Conservation (phyloP, 1,284 basidiomycete species). For the Ganoderma sp. region DNA sequence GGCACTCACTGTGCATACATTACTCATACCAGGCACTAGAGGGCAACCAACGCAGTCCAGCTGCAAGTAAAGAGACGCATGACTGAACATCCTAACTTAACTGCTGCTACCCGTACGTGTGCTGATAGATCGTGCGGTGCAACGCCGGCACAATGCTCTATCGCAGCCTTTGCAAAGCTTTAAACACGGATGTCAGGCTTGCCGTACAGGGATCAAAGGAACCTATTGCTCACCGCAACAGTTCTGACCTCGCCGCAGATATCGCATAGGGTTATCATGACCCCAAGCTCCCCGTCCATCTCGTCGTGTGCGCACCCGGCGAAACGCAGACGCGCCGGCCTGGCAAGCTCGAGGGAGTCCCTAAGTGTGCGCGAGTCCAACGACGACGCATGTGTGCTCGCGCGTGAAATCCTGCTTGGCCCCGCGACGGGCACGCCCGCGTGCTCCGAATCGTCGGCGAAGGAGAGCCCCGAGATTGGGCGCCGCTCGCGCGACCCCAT, state of each 20-base stretch:
- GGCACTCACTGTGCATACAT: background rate
- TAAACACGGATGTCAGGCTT: background rate
- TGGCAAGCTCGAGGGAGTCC: constrained; percentile 1
- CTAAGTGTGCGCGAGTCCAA: background rate
- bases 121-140: background rate
- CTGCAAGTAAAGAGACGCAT: background rate
- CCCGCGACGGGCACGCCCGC: background rate
- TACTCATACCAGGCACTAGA: background rate
- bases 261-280: background rate
- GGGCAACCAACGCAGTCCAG: background rate
- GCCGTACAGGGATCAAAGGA: background rate
- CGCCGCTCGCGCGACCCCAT: background rate
- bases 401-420: background rate
- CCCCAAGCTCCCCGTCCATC: background rate
- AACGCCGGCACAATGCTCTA: background rate
- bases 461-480: background rate
- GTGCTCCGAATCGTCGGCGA: background rate
- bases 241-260: background rate
- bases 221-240: background rate
- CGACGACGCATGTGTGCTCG: background rate
- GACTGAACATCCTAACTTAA: background rate
- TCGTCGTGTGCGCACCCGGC: background rate
- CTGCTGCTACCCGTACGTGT: background rate
- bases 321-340: background rate
- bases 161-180: background rate